Evolutionary conservation across 495 filamentous ascomycete genomes (phyloP), one percentile per base, ranked within the genome.

Genomic region (Amphirosellinia nigrospora): DNA sequence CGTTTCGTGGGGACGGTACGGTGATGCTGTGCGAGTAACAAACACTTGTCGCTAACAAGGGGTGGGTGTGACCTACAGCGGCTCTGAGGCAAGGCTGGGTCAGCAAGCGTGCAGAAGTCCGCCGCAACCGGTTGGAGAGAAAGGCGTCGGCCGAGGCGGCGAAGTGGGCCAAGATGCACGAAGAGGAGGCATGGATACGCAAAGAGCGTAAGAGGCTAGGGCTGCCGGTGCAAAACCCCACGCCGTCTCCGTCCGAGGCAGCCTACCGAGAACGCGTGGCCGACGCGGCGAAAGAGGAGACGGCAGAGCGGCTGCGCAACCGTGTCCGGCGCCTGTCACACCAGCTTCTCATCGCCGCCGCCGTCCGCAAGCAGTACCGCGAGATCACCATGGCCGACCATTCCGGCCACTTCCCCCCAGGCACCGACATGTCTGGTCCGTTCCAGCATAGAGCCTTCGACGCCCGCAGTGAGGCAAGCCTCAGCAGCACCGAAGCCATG

Each of bases 321-420:
- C 71, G 64, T 32, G 28, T 72, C 36, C 68, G 65, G 55, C 70
- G 71, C 52, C 58, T 63, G 32, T 72, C 69, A 28, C 60, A 68
- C 6, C 73, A 77, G 60, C 62, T 77, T 6, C 71, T 75, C 16
- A 45, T 71, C 30, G 71, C 75, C 43, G 73, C 73, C 9, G 70
- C 70, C 9, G 66, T 72, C 15, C 59, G 71, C 41, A 39, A 73
- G 28, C 70, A 72, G 52, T 71, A 67, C 58, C 71, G 64, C 30
- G 70, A 73, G 50, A 43, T 61, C 21, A 69, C 50, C 34, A 53
- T 53, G 48, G 72, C 63, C 38, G 59, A 64, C n/a, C 70, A 46
- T 6, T 45, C 68, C 16, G 72, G 70, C 23, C 36, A 50, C 39
- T 16, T 53, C 34, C 61, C 66, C 45, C 16, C 55, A 16, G 68